Evolutionary conservation across 176 grass and related monocot species (phyloP).

Genomic region (Aegilops bicornis): DNA sequence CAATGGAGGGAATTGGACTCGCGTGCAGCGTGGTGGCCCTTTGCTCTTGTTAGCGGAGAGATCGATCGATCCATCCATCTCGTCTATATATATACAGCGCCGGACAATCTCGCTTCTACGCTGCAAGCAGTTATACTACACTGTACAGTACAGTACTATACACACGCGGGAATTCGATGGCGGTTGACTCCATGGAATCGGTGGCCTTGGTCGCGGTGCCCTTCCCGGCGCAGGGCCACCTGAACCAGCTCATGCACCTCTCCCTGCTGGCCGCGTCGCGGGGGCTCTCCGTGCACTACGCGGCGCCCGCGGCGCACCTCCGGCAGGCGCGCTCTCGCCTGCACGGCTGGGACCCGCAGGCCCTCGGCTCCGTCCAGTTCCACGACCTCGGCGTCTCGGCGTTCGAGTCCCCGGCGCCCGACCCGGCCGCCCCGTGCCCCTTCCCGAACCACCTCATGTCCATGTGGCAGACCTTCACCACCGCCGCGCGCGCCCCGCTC

Average conservation of each 20-base stretch:
- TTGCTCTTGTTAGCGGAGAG: background rate
- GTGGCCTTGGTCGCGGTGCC: constrained; percentile 2
- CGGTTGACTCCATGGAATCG: background rate
- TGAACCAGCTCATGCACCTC: constrained; percentile 19
- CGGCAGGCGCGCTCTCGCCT: background rate
- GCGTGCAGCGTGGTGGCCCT: background rate
- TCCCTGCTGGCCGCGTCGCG: constrained; percentile 1
- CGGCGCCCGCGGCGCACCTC: constrained; percentile 11
- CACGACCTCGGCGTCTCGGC: constrained; percentile 34
- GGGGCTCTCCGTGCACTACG: constrained; percentile 45
- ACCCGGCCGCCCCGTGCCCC: background rate
- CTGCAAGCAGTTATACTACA: background rate
- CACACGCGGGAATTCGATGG: background rate
- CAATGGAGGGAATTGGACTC: background rate
- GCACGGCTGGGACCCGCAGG: background rate
- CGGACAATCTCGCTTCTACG: background rate
- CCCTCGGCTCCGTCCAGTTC: constrained; percentile 1
- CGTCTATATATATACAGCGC: background rate
- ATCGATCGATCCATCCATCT: background rate
- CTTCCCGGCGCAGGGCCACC: constrained; percentile 6
- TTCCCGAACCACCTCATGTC: constrained; percentile 46
- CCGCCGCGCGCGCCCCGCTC: constrained; percentile 36
- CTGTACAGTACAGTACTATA: background rate
- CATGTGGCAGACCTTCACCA: constrained; percentile 20
- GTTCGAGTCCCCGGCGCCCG: constrained; percentile 24